A percentile compares a stretch with the other conserved stretches of the same genome.
These are phyloP conservation scores for Penicillium simplicissimum DNA, from an alignment of 495 filamentous ascomycete species.

Conservation along the genomic window DNA sequence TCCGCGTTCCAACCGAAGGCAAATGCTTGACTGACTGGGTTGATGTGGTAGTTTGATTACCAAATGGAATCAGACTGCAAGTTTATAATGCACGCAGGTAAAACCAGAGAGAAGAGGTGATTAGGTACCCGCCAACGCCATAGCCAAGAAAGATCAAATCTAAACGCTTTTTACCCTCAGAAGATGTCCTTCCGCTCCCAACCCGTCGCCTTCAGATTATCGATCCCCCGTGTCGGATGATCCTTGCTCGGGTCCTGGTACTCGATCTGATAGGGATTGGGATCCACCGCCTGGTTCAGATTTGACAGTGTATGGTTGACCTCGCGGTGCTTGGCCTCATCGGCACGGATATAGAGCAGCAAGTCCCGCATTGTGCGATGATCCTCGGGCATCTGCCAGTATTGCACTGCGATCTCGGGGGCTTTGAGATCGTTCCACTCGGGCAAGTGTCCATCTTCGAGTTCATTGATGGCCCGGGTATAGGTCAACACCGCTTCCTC, in stretches of 20 bases:
- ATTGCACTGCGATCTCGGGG: conserved; percentile 83
- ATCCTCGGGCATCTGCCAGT: conserved; percentile 92
- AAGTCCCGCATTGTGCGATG: conserved; percentile 82
- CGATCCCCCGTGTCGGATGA: conserved; percentile 70
- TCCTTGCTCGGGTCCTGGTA: conserved; percentile 66
- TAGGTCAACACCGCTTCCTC: conserved; percentile 98
- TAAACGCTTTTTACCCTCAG: neutral
- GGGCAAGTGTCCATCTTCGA: conserved; percentile 80
- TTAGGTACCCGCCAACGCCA: neutral
- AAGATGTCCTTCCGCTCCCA: conserved; percentile 81
- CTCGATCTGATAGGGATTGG: conserved; percentile 82
- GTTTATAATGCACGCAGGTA: neutral
- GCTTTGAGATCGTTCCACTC: conserved; percentile 78
- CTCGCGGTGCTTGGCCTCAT: conserved; percentile 96
- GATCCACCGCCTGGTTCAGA: conserved; percentile 76
- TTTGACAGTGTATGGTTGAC: conserved; percentile 96
- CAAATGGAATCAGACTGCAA: neutral
- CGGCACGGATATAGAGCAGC: conserved; percentile 83
- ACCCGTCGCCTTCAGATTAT: conserved; percentile 65
- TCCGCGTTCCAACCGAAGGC: conserved; percentile 12
- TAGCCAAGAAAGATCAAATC: neutral
- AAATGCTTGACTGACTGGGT: neutral
- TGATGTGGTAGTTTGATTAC: neutral
- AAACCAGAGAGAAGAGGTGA: conserved; percentile 2
- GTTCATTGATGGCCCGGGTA: conserved; percentile 78